Percentiles rank a stretch among this genome's conserved stretches.
Conservation (phyloP, 805 yeast species). For the Lipomyces yamadae region DNA sequence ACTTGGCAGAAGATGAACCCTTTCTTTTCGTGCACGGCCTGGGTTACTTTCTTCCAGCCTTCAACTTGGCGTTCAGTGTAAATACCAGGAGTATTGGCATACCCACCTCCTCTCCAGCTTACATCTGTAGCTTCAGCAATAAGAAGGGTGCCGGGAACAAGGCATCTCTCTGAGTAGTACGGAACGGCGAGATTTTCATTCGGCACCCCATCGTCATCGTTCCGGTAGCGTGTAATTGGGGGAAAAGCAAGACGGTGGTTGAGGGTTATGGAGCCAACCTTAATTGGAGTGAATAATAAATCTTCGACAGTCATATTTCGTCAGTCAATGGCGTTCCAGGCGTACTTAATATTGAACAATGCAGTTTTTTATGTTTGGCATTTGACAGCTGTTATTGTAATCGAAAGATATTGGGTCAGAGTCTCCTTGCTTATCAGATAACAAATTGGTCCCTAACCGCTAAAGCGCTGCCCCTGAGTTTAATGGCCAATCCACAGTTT, state of each 20-base stretch:
- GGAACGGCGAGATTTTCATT: conserved; percentile 52
- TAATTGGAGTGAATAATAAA: conserved; percentile 39
- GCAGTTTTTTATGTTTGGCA: too few species aligned
- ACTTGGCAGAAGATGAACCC: conserved; percentile 52
- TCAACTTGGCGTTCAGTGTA: conserved; percentile 84
- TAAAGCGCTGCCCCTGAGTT: too few species aligned
- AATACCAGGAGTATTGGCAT: conserved; percentile 47
- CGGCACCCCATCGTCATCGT: conserved; percentile 36
- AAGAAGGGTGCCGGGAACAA: conserved; percentile 61
- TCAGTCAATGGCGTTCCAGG: not conserved
- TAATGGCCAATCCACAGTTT: too few species aligned
- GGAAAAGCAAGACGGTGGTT: conserved; percentile 54
- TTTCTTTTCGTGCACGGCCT: conserved; percentile 53
- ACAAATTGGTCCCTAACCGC: too few species aligned
- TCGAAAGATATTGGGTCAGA: too few species aligned
- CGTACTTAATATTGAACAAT: too few species aligned
- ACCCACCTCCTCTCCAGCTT: conserved; percentile 50
- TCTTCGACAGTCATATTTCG: conserved; percentile 12
- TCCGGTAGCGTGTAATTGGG: conserved; percentile 58
- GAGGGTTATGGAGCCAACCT: conserved; percentile 41
- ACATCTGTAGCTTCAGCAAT: conserved; percentile 65
- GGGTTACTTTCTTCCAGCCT: conserved; percentile 67
- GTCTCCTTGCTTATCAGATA: too few species aligned
- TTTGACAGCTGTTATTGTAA: too few species aligned
- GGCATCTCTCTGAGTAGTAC: conserved; percentile 63